A percentile compares a stretch with the other conserved stretches of the same genome.
phyloP scores from a whole-genome alignment of 2,329 filamentous ascomycete genomes.

The Fusarium agapanthi region DNA sequence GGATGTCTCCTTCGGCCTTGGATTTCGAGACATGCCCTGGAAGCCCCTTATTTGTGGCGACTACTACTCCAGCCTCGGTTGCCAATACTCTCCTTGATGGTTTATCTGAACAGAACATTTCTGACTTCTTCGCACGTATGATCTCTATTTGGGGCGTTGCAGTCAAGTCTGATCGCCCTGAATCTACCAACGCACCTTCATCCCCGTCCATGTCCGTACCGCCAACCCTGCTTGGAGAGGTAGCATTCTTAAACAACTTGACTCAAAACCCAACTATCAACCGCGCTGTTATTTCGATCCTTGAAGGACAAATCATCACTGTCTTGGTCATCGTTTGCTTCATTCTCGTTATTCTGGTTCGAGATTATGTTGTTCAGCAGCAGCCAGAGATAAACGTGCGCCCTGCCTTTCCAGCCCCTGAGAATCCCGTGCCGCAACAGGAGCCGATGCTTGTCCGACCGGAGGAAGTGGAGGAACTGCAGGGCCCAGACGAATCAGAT shows the following conservation, averaged over 20 bases:
- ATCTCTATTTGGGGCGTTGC: slow-evolving; percentile 44
- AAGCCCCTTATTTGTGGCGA: slow-evolving; percentile 47
- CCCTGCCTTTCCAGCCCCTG: slow-evolving; percentile 64
- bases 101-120: slow-evolving; percentile 44
- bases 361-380: slow-evolving; percentile 98
- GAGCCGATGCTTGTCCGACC: slow-evolving; percentile 38
- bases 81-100: slow-evolving; percentile 44
- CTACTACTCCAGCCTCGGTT: slow-evolving; percentile 45
- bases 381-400: slow-evolving; percentile 91
- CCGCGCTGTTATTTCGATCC: slow-evolving; percentile 78
- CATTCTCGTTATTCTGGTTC: slow-evolving; percentile 94
- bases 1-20: slow-evolving; percentile 44
- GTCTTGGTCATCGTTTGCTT: slow-evolving; percentile 91
- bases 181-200: slow-evolving; percentile 26
- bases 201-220: slow-evolving; percentile 16
- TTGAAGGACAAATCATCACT: slow-evolving; percentile 95
- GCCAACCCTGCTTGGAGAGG: slow-evolving; percentile 61
- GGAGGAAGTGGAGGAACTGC: slow-evolving; percentile 34
- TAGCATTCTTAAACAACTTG: slow-evolving; percentile 65
- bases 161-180: slow-evolving; percentile 23
- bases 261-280: slow-evolving; percentile 79
- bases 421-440: slow-evolving; percentile 42
- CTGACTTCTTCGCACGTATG: slow-evolving; percentile 46
- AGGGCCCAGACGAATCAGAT: slow-evolving; percentile 42
- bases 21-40: slow-evolving; percentile 47